These are phyloP conservation scores for Nannochloropsis salina DNA, from an alignment of 108 stramenopile species.

Conservation along the genomic window DNA sequence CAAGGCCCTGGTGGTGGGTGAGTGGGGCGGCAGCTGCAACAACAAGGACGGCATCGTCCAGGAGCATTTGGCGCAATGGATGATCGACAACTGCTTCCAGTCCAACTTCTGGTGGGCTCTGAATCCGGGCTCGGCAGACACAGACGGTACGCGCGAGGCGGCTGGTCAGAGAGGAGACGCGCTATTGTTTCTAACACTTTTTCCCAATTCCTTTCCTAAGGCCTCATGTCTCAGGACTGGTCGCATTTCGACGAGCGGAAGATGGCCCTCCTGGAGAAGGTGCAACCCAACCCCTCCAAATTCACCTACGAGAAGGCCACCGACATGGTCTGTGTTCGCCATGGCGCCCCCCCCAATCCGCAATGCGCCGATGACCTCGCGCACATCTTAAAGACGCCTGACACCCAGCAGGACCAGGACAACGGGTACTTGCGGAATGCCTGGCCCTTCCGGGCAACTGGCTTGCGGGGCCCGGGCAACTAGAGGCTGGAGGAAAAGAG, in stretches of 20 bases:
- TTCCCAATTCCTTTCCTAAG: not conserved
- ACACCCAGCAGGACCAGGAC: too few species aligned
- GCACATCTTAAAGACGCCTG: too few species aligned
- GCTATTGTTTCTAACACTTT: not conserved
- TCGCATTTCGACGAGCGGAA: not conserved
- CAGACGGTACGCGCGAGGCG: not conserved
- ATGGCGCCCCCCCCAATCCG: not conserved
- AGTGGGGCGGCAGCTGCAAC: not conserved
- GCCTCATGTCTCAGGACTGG: not conserved
- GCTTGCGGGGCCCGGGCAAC: too few species aligned
- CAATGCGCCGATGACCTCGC: not conserved
- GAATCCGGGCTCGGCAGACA: not conserved
- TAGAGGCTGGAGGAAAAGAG: too few species aligned
- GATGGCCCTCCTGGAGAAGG: not conserved
- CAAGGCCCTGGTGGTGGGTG: not conserved
- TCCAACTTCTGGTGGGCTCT: slow-evolving; percentile 7
- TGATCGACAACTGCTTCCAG: not conserved
- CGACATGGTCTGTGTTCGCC: not conserved
- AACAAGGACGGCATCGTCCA: slow-evolving; percentile 8
- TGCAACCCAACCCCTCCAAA: not conserved
- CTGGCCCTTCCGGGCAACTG: too few species aligned
- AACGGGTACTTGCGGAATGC: too few species aligned
- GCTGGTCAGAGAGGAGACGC: not conserved
- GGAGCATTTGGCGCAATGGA: not conserved
- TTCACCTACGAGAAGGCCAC: not conserved